Percentiles rank a stretch among this genome's conserved stretches.
These are phyloP conservation scores for Microstegium vimineum DNA, from an alignment of 176 grass and related monocot species.

Conservation along the genomic window DNA sequence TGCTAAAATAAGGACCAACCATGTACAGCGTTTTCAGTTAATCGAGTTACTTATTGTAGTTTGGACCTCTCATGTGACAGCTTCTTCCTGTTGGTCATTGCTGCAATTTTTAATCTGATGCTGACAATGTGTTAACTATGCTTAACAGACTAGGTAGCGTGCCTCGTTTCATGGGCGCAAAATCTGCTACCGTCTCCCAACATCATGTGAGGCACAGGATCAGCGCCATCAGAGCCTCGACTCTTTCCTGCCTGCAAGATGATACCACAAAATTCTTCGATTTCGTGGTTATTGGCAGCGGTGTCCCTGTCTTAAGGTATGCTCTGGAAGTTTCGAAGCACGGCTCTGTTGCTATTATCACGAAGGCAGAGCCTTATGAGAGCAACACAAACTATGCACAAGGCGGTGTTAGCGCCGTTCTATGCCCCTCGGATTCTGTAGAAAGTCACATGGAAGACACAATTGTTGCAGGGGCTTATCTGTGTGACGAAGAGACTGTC, in stretches of 20 bases:
- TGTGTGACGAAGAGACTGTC: constrained; percentile 91
- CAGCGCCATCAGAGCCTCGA: constrained; percentile 31
- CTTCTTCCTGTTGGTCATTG: background rate
- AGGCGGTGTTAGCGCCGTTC: constrained; percentile 94
- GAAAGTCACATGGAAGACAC: constrained; percentile 97
- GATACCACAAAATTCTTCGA: constrained; percentile 68
- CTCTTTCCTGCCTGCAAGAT: constrained; percentile 41
- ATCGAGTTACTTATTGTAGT: background rate
- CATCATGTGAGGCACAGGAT: background rate
- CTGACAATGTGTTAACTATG: background rate
- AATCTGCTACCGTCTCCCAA: constrained; percentile 18
- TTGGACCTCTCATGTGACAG: background rate
- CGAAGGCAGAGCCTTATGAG: constrained; percentile 92
- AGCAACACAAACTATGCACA: constrained; percentile 99
- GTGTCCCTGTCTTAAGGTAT: constrained; percentile 89
- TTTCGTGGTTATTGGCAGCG: constrained; percentile 89
- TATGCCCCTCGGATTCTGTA: constrained; percentile 91
- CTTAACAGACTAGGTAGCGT: constrained; percentile 38
- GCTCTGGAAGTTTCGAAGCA: constrained; percentile 91
- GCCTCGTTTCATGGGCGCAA: constrained; percentile 29
- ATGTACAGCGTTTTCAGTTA: background rate
- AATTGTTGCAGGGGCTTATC: constrained; percentile 91
- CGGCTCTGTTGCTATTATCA: constrained; percentile 85
- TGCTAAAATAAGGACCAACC: background rate
- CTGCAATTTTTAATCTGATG: constrained; percentile 19